These are phyloP conservation scores for Piper longum DNA, from an alignment of 164 flowering plant genomes.

Conservation along the genomic window DNA sequence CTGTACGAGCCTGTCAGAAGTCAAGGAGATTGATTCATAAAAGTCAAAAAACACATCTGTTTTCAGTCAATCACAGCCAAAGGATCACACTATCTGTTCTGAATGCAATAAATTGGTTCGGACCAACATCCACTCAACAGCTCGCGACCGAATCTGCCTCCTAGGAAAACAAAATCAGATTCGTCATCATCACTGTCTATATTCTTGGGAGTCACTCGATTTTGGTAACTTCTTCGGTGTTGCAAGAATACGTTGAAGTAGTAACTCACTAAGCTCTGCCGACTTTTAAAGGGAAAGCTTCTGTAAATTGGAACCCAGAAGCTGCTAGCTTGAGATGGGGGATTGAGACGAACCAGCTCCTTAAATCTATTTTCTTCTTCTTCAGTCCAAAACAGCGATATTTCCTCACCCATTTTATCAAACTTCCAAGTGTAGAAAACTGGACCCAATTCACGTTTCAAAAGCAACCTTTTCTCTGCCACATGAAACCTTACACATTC, in stretches of 20 bases:
- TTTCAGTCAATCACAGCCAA: background rate
- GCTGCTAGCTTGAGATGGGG: slow-evolving; percentile 20
- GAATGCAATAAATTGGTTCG: slow-evolving; percentile 18
- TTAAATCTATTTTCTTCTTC: slow-evolving; percentile 46
- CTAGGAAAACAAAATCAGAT: slow-evolving; percentile 24
- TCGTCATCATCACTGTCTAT: slow-evolving; percentile 81
- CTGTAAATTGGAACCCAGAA: slow-evolving; percentile 41
- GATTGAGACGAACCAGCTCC: slow-evolving; percentile 27
- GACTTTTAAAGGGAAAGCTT: slow-evolving; percentile 34
- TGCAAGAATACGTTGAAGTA: slow-evolving; percentile 74
- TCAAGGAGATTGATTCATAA: no score
- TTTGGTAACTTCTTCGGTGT: slow-evolving; percentile 54
- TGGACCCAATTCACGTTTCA: slow-evolving; percentile 53
- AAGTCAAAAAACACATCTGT: no score
- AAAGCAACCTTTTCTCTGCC: slow-evolving; percentile 30
- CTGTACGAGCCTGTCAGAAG: no score
- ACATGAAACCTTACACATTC: slow-evolving; percentile 67
- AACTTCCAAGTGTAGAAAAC: slow-evolving; percentile 53
- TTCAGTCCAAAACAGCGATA: slow-evolving; percentile 40
- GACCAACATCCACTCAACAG: slow-evolving; percentile 17
- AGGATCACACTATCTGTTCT: slow-evolving; percentile 24
- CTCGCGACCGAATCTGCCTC: slow-evolving; percentile 18
- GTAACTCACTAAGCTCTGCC: slow-evolving; percentile 55
- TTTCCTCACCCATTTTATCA: slow-evolving; percentile 68
- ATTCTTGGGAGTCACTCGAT: slow-evolving; percentile 36